These are phyloP conservation scores for Aspergillus fijiensis DNA, from an alignment of 2,329 filamentous ascomycete species.

Conservation along the genomic window DNA sequence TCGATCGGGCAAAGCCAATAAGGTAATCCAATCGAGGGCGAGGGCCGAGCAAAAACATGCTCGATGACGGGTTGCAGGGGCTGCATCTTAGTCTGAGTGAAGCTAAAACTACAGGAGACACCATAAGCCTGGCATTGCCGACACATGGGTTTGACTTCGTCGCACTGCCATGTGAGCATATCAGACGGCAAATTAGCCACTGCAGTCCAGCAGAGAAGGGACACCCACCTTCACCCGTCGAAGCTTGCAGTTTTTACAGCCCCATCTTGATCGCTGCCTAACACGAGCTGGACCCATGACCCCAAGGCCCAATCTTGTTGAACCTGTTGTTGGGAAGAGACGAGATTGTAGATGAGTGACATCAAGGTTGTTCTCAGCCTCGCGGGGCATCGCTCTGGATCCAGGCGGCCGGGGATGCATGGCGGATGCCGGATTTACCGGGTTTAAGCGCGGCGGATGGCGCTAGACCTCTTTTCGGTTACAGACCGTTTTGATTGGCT, in stretches of 20 bases:
- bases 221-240: background rate
- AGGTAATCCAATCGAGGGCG: background rate
- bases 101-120: background rate
- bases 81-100: background rate
- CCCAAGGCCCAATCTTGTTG: background rate
- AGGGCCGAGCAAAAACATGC: background rate
- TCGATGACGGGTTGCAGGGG: background rate
- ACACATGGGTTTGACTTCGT: background rate
- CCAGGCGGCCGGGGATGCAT: background rate
- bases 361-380: background rate
- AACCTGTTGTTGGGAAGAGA: too few relatives aligned
- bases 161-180: background rate
- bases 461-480: background rate
- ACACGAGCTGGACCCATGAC: background rate
- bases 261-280: background rate
- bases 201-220: background rate
- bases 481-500: background rate
- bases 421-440: background rate
- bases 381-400: background rate
- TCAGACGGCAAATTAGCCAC: background rate
- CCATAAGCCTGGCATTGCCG: background rate
- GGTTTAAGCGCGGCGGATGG: background rate
- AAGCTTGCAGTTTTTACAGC: constrained; percentile 1
- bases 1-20: background rate
- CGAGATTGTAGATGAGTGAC: background rate